Percentiles rank a stretch among this genome's conserved stretches.
Conservation (phyloP, 306 rosid species). For the Castanospermum australe region DNA sequence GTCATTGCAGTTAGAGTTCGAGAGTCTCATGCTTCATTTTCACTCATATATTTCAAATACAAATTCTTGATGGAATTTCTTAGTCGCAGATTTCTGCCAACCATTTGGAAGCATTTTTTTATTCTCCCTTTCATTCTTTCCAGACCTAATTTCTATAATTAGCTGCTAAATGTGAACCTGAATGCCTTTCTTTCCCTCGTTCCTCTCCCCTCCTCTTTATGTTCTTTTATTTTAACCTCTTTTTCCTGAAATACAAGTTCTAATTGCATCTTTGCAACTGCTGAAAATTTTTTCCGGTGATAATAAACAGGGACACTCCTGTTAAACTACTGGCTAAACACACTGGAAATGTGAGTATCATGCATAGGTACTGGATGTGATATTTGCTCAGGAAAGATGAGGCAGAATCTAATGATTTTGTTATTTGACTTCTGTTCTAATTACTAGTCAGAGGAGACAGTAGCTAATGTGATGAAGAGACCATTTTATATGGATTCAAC, state of each 20-base stretch:
- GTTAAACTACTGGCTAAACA: conserved; percentile 77
- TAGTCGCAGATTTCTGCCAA: not conserved
- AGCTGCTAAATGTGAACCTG: conserved; percentile 13
- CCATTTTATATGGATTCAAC: conserved; percentile 77
- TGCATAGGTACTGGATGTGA: not conserved
- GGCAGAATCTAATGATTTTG: conserved; percentile 10
- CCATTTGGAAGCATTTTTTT: not conserved
- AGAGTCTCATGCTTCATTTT: not conserved
- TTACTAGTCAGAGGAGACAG: conserved; percentile 60
- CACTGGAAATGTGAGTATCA: conserved; percentile 83
- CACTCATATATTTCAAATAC: not conserved
- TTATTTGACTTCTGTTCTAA: conserved; percentile 26
- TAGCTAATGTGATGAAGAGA: conserved; percentile 63
- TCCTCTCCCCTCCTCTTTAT: not conserved
- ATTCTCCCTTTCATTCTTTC: not conserved
- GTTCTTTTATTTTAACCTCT: not conserved
- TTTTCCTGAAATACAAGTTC: not conserved
- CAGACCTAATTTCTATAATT: not conserved
- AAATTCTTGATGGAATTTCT: not conserved
- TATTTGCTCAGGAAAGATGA: not conserved
- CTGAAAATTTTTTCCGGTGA: conserved; percentile 49
- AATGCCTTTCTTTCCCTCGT: not conserved
- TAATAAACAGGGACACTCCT: conserved; percentile 68
- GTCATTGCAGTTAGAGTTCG: conserved; percentile 11
- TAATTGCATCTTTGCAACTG: not conserved